Base-by-base conservation (phyloP, 2,329 filamentous ascomycete species). In the Fusarium mundagurra region DNA sequence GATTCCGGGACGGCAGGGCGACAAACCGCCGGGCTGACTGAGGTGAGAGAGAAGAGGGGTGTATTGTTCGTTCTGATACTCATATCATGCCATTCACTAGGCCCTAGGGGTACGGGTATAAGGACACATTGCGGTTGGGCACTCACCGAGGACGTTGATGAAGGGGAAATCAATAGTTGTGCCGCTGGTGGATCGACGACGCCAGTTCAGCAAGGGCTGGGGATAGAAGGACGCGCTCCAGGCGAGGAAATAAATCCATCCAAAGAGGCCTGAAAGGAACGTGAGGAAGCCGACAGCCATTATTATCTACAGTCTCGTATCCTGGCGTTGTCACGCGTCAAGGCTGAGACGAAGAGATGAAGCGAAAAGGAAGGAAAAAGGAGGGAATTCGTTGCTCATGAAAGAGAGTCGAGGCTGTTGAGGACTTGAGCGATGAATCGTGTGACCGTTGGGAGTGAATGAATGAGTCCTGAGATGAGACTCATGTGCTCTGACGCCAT, bases 141-240 rank as follows among this genome's bases (percentile, higher is more conserved):
- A 71, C 83, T 51, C 80, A 90, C 89, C 90, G 9, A 92, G 79
- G 33, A 85, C 83, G 83, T 96, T 96, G 77, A 94, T 87, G 24
- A 93, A 87, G 24, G 94, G 94, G 79, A 97, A 98, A 82, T 98
- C 95, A 74, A 97, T 92, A 2, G 94, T 94, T 9, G 96, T 92
- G 45, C 96, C 96, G 27, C 90, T 88, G 9, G 95, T 98, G 14
- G 94, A 93, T 65, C 90, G 90, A 61, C 94, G 92, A 36, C 86
- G 86, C 81, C 88, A 92, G 86, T 98, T 98, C 72, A 94, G 88
- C 69, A 97, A 84, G 12, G 93, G 91, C 81, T 98, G 96, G 4
- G 96, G 95, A 82, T 98, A 98, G 85, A 98, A 98, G 22, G 94
- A 97, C 22, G 92, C 84, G 18, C 93, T 96, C 96, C 96, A 96